phyloP scores from a whole-genome alignment of 169 alveolate genomes.

The Toxoplasma gondii region DNA sequence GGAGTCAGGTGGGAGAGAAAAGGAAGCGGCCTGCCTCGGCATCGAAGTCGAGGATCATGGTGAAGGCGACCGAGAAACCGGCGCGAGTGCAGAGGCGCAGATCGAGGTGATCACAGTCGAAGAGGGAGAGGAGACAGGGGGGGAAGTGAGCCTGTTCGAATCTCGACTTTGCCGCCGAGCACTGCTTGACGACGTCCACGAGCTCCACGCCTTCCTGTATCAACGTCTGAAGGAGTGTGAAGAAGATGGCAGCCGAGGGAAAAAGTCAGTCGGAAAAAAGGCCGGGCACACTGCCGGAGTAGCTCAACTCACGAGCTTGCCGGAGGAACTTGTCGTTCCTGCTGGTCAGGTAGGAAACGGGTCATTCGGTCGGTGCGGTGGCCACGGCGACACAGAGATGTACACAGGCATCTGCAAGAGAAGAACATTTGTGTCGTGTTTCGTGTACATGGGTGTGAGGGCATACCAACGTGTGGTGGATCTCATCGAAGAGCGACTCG shows the following conservation, averaged over 20 bases:
- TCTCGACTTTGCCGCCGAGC: not conserved
- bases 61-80: not conserved
- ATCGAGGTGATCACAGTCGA: not conserved
- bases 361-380: not conserved
- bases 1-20: not conserved
- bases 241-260: not conserved
- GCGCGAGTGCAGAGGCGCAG: not conserved
- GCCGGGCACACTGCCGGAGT: not conserved
- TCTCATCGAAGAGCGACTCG: no score
- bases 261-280: not conserved
- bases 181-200: not conserved
- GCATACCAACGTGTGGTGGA: no score
- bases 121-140: not conserved
- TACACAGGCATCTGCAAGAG: no score
- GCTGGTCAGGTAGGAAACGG: not conserved
- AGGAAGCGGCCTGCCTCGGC: not conserved
- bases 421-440: no score
- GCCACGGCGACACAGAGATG: not conserved
- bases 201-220: not conserved
- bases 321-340: not conserved
- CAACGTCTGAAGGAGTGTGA: not conserved
- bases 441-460: no score
- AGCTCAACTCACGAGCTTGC: not conserved
- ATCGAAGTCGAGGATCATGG: not conserved
- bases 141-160: not conserved